Evolutionary conservation across 1,139 yeast species (phyloP).

Genomic region (Wickerhamiella infanticola): DNA sequence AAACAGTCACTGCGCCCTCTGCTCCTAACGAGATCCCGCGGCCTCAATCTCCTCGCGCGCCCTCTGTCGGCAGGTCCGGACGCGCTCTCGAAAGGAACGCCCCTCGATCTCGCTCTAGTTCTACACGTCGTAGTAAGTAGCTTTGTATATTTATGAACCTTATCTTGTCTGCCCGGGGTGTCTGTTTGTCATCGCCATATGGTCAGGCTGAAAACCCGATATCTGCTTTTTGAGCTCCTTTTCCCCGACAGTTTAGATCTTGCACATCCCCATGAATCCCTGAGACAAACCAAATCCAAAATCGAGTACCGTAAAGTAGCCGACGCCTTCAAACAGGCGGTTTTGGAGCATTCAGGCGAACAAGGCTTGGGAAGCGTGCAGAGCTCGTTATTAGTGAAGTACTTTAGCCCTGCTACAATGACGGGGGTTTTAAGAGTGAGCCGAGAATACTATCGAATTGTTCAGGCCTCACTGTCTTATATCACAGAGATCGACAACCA

Average conservation of each 20-base stretch:
- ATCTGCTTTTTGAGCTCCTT: slow-evolving; percentile 62
- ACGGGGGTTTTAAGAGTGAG: slow-evolving; percentile 75
- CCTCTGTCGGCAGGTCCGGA: not conserved
- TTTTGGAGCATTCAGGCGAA: slow-evolving; percentile 61
- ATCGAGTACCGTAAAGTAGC: slow-evolving; percentile 17
- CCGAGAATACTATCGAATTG: slow-evolving; percentile 44
- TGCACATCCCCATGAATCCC: not conserved
- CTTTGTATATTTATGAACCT: no score
- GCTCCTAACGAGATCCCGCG: not conserved
- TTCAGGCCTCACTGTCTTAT: slow-evolving; percentile 56
- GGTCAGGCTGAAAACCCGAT: slow-evolving; percentile 83
- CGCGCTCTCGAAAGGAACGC: not conserved
- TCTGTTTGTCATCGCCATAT: slow-evolving; percentile 23
- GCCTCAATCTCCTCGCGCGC: not conserved
- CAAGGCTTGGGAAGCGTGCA: slow-evolving; percentile 56
- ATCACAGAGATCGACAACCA: slow-evolving; percentile 40
- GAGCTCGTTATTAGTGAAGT: slow-evolving; percentile 44
- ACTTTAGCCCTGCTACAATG: slow-evolving; percentile 67
- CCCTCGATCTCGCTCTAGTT: not conserved
- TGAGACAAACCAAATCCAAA: slow-evolving; percentile 21
- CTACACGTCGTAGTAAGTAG: not conserved
- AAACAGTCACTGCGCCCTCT: not conserved
- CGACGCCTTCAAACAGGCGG: slow-evolving; percentile 35
- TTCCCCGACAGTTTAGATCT: slow-evolving; percentile 32
- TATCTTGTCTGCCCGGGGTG: no score